Percentiles rank a stretch among this genome's conserved stretches.
phyloP scores from a whole-genome alignment of 2,329 filamentous ascomycete genomes.

The Ophioceras dolichostomum region DNA sequence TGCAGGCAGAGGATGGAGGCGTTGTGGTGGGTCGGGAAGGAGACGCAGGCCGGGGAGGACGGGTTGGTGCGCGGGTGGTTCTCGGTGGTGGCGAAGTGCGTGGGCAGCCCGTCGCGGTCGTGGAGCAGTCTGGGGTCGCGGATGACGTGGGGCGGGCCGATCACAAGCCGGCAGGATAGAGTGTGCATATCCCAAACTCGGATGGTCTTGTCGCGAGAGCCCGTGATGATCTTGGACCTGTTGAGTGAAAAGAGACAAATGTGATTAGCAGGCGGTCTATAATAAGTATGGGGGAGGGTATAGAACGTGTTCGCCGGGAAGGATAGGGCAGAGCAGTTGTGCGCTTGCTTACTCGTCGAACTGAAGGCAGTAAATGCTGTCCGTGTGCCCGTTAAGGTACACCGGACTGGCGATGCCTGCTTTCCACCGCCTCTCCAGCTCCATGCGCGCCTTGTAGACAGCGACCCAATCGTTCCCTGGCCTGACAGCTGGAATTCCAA shows the following conservation, averaged over 20 bases:
- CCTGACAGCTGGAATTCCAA: conserved; percentile 40
- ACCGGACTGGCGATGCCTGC: conserved; percentile 66
- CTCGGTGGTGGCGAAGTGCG: conserved; percentile 38
- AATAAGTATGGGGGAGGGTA: not conserved
- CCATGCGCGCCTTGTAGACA: conserved; percentile 66
- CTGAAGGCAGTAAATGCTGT: conserved; percentile 95
- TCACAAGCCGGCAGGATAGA: conserved; percentile 71
- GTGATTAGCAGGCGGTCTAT: too few relatives aligned
- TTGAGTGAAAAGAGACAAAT: too few relatives aligned
- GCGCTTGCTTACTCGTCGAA: conserved; percentile 93
- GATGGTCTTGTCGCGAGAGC: conserved; percentile 89
- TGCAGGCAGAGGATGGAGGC: conserved; percentile 92
- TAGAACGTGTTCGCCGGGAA: not conserved
- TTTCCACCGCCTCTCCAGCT: conserved; percentile 71
- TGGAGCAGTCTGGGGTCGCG: conserved; percentile 36
- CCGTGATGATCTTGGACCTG: conserved; percentile 89
- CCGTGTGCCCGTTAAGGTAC: conserved; percentile 85
- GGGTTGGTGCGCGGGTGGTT: conserved; percentile 20
- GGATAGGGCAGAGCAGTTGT: too few relatives aligned
- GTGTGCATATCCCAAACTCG: conserved; percentile 93
- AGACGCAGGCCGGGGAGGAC: conserved; percentile 41
- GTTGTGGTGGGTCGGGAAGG: conserved; percentile 60
- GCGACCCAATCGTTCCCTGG: conserved; percentile 72
- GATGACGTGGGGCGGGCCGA: conserved; percentile 63
- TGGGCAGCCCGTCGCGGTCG: conserved; percentile 35